Evolutionary conservation across 2,329 filamentous ascomycete genomes (phyloP), one percentile per base, ranked within the genome.

Genomic region (Scytalidium sp.): DNA sequence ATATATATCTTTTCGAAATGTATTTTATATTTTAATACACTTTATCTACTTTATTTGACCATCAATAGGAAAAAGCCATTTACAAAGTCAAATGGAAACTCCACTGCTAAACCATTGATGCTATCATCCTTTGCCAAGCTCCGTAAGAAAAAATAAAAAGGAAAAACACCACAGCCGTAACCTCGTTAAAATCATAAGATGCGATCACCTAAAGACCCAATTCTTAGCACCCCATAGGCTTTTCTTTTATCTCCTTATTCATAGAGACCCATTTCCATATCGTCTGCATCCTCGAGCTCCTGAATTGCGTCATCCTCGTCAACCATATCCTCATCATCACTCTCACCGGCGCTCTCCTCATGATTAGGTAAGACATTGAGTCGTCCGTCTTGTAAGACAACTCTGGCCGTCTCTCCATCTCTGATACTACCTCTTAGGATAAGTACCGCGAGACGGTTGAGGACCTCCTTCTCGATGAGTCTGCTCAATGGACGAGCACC

Each of bases 381-480:
- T 67, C 89, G 88, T 42, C 89, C 88, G 55, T 90, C 83, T 23
- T 87, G 80, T 53, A 97, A 77, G 42, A 89, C 84, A 20, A 97
- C 90, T 21, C 81, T 77, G 1, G 94, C 94, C 2, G 70, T 73
- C 73, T 99, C 94, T 41, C 92, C 92, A 58, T 99, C 93, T 59
- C 80, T 83, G 66, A 99, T 85, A 48, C 81, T 84, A 56, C 90
- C 90, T 56, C 91, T 83, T 20, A 99, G 78, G 56, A 99, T 95
- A 56, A 97, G 80, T 39, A 99, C 88, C 2, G 94, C 94, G 56
- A 99, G 75, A 45, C 86, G 85, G 71, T 99, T 99, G 62, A 99
- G 83, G 2, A 99, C 90, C 70, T 99, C 94, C 72, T 94, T 94
- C 75, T 99, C 94, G 60, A 99, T 97, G 52, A 99, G 81, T 47